Evolutionary conservation across 345 rosid genomes (phyloP), one percentile per base, ranked within the genome.

Genomic region (Nasturtium officinale): DNA sequence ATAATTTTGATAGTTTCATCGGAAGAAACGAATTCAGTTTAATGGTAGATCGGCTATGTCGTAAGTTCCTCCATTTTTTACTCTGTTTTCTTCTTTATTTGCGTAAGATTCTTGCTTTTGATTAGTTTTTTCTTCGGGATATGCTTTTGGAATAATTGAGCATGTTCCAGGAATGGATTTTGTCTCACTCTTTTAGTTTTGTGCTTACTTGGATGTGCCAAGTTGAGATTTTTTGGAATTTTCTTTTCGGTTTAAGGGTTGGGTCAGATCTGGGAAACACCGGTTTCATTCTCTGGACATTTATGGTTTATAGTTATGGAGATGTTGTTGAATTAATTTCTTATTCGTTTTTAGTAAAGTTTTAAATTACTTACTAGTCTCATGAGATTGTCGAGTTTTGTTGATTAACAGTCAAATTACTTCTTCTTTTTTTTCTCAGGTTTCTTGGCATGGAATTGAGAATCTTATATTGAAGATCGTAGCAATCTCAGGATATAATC

Each of bases 241-340:
- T 37, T 66, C 30, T 42, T 32, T 46, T 56, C 5, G 30, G n/a
- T 33, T 67, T 28, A 28, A 60, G 53, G 52, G 47, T 61, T 60
- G 28, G 38, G 16, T 61, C 70, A 76, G 79, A 76, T 76, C 79
- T 69, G 58, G 33, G 52, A 76, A 75, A 43, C 32, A 52, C 67
- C 56, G 57, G 38, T 37, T 65, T 64, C 53, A 43, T 30, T 63
- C 32, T 45, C 45, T 57, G 18, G 10, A 46, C 37, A 61, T 52
- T 62, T 50, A 2, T 47, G 46, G 12, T 51, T 32, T 16, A 4
- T 55, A 11, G 16, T 47, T 12, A 17, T 20, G 21, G 6, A 57
- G 66, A 26, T 74, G 10, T 59, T 72, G 62, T 20, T 59, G 29
- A 5, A 64, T 63, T 74, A 18, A 51, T 33, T 9, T 59, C 32